These are phyloP conservation scores for Hypoxylon crocopeplum DNA, from an alignment of 495 filamentous ascomycete genomes.

Conservation along the genomic window DNA sequence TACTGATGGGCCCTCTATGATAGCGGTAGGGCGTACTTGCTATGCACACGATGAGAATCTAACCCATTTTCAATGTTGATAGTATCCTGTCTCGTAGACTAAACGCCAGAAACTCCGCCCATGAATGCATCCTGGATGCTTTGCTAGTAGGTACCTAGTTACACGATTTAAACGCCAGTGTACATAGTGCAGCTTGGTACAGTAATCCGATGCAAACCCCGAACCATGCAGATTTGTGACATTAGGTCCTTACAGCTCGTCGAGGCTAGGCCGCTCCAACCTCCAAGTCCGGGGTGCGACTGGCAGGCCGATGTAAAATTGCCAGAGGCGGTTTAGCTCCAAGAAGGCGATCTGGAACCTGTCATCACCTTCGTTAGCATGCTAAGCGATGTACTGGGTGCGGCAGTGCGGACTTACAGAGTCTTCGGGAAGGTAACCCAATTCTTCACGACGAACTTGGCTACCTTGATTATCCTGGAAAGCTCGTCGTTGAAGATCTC, in stretches of 20 bases:
- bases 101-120: conserved; percentile 30
- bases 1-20: too few relatives aligned
- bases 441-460: conserved; percentile 68
- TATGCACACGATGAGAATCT: too few relatives aligned
- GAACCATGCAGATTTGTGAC: conserved; percentile 3
- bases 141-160: conserved; percentile 9
- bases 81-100: not conserved
- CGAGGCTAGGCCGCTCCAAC: conserved; percentile 59
- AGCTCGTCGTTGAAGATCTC: conserved; percentile 72
- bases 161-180: conserved; percentile 12
- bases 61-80: not conserved
- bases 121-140: conserved; percentile 21
- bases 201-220: conserved; percentile 2
- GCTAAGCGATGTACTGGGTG: not conserved
- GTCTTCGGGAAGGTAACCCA: conserved; percentile 74
- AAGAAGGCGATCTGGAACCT: conserved; percentile 67
- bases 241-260: conserved; percentile 69
- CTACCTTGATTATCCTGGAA: conserved; percentile 63
- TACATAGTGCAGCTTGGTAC: too few relatives aligned
- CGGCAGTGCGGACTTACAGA: conserved; percentile 65
- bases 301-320: conserved; percentile 80
- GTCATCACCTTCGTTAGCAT: conserved; percentile 29
- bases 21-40: too few relatives aligned
- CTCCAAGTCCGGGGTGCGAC: conserved; percentile 73
- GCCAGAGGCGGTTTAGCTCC: conserved; percentile 71